Evolutionary conservation across 768 basidiomycete genomes (phyloP).

Genomic region (Filobasidium floriforme): DNA sequence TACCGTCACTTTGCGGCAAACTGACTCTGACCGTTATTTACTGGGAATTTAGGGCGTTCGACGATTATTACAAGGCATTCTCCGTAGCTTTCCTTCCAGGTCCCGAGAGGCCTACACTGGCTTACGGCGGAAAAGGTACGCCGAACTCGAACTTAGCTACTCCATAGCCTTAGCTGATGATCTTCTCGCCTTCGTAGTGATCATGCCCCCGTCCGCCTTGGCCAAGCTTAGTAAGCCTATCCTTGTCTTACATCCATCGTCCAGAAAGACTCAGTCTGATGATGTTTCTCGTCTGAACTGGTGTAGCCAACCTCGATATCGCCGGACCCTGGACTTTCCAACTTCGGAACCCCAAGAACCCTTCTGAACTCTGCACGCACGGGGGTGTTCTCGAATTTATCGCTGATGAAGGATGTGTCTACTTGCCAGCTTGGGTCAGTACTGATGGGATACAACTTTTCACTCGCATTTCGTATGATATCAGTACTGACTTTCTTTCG

Average conservation of each 20-base stretch:
- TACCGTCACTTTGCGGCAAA: not conserved
- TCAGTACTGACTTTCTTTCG: not conserved
- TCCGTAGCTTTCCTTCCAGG: conserved; percentile 90
- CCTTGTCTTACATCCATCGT: not conserved
- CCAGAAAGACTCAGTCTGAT: no score
- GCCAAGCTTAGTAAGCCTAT: conserved; percentile 61
- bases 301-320: conserved; percentile 65
- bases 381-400: conserved; percentile 98
- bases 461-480: not conserved
- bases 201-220: conserved; percentile 93
- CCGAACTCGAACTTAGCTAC: conserved; percentile 29
- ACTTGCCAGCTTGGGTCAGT: conserved; percentile 82
- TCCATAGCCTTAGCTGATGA: not conserved
- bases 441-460: not conserved
- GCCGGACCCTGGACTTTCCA: conserved; percentile 94
- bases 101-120: conserved; percentile 76
- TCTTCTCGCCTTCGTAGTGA: conserved; percentile 54
- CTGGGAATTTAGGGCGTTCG: conserved; percentile 55
- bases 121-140: conserved; percentile 94
- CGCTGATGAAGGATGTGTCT: conserved; percentile 88
- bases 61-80: conserved; percentile 89
- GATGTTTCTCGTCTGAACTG: not conserved
- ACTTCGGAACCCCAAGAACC: conserved; percentile 77
- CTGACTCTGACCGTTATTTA: not conserved
- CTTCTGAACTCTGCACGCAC: conserved; percentile 73